Evolutionary conservation across 2,329 filamentous ascomycete species (phyloP).

Genomic region (Fusarium nodosum): DNA sequence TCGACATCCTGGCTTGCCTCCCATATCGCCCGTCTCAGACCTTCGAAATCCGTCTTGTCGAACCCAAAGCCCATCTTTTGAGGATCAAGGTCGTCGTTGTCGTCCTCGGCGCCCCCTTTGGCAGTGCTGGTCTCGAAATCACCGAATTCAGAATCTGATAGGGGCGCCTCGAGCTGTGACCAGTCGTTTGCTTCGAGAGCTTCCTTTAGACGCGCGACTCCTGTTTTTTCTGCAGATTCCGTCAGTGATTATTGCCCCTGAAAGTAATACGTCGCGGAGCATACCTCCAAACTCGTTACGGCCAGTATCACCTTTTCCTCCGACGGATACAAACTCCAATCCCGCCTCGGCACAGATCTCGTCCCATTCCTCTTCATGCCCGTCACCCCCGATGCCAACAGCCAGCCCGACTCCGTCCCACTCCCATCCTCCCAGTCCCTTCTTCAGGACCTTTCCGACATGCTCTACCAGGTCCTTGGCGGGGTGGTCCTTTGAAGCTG

Average conservation of each 20-base stretch:
- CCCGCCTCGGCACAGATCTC: constrained; percentile 69
- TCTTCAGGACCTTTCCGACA: constrained; percentile 67
- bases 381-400: constrained; percentile 66
- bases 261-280: constrained; percentile 32
- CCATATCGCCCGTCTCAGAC: constrained; percentile 67
- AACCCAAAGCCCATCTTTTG: constrained; percentile 66
- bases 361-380: constrained; percentile 71
- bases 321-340: constrained; percentile 73
- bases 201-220: constrained; percentile 70
- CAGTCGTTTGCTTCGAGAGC: constrained; percentile 77
- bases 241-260: constrained; percentile 35
- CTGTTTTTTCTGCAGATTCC: constrained; percentile 64
- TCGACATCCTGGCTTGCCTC: constrained; percentile 51
- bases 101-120: constrained; percentile 51
- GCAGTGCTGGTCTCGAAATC: constrained; percentile 55
- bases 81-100: constrained; percentile 57
- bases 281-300: constrained; percentile 72
- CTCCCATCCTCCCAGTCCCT: constrained; percentile 70
- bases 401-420: constrained; percentile 76
- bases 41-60: constrained; percentile 66
- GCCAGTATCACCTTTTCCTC: constrained; percentile 53
- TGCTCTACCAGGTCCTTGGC: constrained; percentile 62
- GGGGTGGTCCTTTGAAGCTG: constrained; percentile 27
- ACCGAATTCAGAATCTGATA: constrained; percentile 50
- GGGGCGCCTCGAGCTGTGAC: constrained; percentile 56